Conservation (phyloP, 169 alveolate species). For the Cryptosporidium viatorum region DNA sequence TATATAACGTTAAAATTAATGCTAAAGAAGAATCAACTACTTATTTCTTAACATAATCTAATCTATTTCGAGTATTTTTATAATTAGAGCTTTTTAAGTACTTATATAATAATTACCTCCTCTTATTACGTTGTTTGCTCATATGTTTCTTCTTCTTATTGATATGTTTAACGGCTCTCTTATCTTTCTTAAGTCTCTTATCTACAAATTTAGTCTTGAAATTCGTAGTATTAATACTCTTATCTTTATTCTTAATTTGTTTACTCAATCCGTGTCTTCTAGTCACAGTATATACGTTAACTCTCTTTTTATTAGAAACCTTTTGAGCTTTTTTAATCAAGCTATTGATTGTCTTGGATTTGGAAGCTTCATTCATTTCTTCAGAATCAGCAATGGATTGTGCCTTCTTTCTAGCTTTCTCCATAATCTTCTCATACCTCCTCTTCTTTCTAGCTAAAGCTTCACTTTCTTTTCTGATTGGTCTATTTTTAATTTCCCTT, state of each 20-base stretch:
- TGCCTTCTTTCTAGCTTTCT: constrained; percentile 90
- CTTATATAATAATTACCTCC: background rate
- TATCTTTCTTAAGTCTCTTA: constrained; percentile 94
- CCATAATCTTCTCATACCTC: constrained; percentile 90
- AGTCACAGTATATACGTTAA: constrained; percentile 88
- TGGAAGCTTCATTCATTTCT: constrained; percentile 89
- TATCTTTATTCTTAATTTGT: constrained; percentile 84
- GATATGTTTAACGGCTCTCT: constrained; percentile 87
- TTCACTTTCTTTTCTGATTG: constrained; percentile 96
- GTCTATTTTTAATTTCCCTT: constrained; percentile 93
- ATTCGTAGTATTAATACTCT: constrained; percentile 80
- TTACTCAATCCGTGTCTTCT: constrained; percentile 85
- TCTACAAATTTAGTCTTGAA: constrained; percentile 90
- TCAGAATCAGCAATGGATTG: constrained; percentile 87
- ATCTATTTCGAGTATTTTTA: background rate
- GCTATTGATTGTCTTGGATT: constrained; percentile 88
- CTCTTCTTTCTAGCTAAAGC: constrained; percentile 95
- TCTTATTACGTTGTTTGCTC: constrained; percentile 3
- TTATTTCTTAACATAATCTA: background rate
- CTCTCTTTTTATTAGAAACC: constrained; percentile 75
- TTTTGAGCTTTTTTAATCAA: constrained; percentile 87
- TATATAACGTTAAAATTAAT: background rate
- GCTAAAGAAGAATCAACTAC: background rate
- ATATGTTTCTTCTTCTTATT: constrained; percentile 79
- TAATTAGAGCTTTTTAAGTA: background rate